These are phyloP conservation scores for Solanum verrucosum DNA, from an alignment of 257 asterid genomes.

Conservation along the genomic window DNA sequence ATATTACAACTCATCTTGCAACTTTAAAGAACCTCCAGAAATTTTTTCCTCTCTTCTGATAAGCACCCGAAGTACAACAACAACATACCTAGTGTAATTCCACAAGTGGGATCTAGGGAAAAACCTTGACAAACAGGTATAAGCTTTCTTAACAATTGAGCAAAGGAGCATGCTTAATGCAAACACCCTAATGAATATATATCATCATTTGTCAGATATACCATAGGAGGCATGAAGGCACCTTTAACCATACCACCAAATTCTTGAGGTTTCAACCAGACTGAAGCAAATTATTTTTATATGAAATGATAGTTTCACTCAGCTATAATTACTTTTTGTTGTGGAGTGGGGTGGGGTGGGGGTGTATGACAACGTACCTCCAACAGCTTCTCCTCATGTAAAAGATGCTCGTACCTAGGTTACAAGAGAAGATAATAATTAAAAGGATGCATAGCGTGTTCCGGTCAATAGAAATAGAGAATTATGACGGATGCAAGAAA, in stretches of 20 bases:
- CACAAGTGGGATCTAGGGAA: not conserved
- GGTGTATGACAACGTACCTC: constrained; percentile 42
- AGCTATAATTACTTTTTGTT: not conserved
- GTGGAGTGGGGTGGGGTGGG: not conserved
- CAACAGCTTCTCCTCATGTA: constrained; percentile 80
- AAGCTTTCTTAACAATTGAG: not conserved
- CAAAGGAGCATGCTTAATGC: not conserved
- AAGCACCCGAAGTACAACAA: not conserved
- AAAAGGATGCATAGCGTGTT: not conserved
- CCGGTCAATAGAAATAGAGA: not conserved
- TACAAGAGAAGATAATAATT: not conserved
- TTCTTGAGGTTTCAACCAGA: not conserved
- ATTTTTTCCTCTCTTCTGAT: not conserved
- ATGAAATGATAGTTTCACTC: not conserved
- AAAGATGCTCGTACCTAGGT: constrained; percentile 68
- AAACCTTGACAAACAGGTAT: not conserved
- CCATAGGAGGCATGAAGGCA: not conserved
- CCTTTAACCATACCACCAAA: not conserved
- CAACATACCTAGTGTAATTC: not conserved
- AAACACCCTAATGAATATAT: not conserved
- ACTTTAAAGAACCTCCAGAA: not conserved
- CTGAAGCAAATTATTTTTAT: not conserved
- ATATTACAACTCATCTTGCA: not conserved
- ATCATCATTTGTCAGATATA: not conserved
- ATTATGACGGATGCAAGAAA: not conserved